Conservation (phyloP, 208 protist genomes). For the Naegleria lovaniensis region DNA sequence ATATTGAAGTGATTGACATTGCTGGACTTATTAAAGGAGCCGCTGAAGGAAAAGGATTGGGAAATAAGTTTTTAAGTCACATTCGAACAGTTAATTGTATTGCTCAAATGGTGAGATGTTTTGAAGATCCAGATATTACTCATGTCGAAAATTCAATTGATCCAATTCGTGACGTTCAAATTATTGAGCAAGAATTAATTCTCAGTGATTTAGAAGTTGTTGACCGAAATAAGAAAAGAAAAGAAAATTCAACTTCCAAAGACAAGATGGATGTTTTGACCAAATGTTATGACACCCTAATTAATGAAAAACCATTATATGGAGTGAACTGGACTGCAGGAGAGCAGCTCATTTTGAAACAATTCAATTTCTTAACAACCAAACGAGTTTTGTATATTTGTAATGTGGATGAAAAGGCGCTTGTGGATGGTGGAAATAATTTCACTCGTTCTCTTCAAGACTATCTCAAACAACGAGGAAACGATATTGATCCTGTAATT, state of each 20-base stretch:
- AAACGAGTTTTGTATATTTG: conserved; percentile 6
- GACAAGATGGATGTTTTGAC: neutral
- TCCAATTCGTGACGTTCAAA: conserved; percentile 91
- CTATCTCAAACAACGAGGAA: neutral
- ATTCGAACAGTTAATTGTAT: conserved; percentile 95
- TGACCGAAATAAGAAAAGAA: conserved; percentile 31
- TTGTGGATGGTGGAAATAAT: neutral
- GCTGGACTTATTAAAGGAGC: conserved; percentile 96
- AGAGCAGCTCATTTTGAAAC: neutral
- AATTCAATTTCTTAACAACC: neutral
- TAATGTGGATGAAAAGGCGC: neutral
- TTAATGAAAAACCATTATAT: neutral
- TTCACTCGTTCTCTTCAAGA: neutral
- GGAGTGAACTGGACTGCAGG: neutral
- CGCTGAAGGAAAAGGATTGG: conserved; percentile 83
- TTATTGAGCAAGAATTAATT: conserved; percentile 93
- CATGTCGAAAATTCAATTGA: conserved; percentile 96
- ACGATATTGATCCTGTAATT: neutral
- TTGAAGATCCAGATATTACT: conserved; percentile 89
- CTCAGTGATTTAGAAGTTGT: conserved; percentile 92
- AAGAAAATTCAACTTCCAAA: neutral
- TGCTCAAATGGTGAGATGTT: conserved; percentile 93
- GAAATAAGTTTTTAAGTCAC: conserved; percentile 97
- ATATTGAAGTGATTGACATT: conserved; percentile 94
- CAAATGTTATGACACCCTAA: neutral